These are phyloP conservation scores for Boechera retrofracta DNA, from an alignment of 345 rosid genomes.

Conservation along the genomic window DNA sequence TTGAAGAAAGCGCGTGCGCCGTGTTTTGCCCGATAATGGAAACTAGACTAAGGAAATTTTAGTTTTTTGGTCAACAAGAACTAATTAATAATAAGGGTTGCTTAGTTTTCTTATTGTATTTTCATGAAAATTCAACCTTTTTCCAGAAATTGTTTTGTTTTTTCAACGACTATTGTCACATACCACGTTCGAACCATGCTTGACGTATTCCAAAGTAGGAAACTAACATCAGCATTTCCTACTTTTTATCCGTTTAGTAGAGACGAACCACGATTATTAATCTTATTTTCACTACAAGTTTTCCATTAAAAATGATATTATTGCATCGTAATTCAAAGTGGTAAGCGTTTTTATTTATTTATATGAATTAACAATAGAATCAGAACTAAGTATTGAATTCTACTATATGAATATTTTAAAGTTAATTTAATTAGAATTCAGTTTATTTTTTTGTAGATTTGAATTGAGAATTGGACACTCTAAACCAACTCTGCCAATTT, in stretches of 20 bases:
- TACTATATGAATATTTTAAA: no score
- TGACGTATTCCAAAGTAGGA: neutral
- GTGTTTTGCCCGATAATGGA: constrained; percentile 23
- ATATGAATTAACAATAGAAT: no score
- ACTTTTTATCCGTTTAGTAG: neutral
- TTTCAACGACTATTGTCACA: neutral
- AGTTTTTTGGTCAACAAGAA: neutral
- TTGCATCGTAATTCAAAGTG: neutral
- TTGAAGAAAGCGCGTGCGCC: constrained; percentile 41
- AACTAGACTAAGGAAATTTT: neutral
- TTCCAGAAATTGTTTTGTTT: neutral
- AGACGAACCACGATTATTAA: no score
- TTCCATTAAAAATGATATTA: no score
- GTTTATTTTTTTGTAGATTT: no score
- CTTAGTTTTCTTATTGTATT: neutral
- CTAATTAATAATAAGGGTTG: neutral
- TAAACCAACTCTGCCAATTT: no score
- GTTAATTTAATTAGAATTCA: no score
- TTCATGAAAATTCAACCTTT: neutral
- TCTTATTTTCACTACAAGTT: no score
- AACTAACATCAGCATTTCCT: neutral
- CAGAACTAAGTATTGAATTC: no score
- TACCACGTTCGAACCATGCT: neutral
- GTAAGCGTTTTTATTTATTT: no score
- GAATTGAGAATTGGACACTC: no score